These are phyloP conservation scores for Cyberlindnera saturnus DNA, from an alignment of 805 yeast species.

Conservation along the genomic window DNA sequence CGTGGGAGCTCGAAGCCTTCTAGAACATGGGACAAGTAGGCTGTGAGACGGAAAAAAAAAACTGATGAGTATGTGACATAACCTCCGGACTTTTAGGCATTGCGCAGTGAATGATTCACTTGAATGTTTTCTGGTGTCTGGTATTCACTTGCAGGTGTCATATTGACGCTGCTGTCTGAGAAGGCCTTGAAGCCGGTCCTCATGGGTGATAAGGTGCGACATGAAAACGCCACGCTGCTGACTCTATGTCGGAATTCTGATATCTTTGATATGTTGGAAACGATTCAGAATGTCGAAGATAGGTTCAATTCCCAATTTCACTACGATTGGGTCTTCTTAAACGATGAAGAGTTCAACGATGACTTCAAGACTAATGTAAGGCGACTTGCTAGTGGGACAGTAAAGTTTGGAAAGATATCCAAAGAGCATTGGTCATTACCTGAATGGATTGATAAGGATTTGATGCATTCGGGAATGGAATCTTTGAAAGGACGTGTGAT, in stretches of 20 bases:
- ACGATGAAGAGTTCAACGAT: conserved; percentile 69
- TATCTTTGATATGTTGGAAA: conserved; percentile 41
- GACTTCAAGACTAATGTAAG: conserved; percentile 57
- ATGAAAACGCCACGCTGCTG: conserved; percentile 36
- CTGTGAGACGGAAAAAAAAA: too few relatives aligned
- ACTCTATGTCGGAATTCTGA: conserved; percentile 59
- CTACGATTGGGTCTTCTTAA: conserved; percentile 91
- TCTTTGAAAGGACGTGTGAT: conserved; percentile 47
- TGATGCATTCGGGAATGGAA: conserved; percentile 44
- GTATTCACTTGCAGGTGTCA: too few relatives aligned
- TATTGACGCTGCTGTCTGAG: too few relatives aligned
- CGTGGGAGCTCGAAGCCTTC: too few relatives aligned
- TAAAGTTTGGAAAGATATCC: conserved; percentile 69
- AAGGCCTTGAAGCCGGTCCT: too few relatives aligned
- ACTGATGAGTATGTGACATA: too few relatives aligned
- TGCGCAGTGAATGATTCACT: too few relatives aligned
- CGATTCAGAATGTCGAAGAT: conserved; percentile 39
- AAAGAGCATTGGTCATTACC: conserved; percentile 86
- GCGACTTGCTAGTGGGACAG: conserved; percentile 52
- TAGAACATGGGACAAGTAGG: too few relatives aligned
- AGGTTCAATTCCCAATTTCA: conserved; percentile 48
- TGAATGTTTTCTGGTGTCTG: too few relatives aligned
- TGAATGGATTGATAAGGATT: conserved; percentile 60
- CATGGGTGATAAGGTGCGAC: background rate
- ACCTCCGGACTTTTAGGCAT: too few relatives aligned